A percentile compares a stretch with the other conserved stretches of the same genome.
These are phyloP conservation scores for Hydnomerulius pinastri DNA, from an alignment of 768 basidiomycete genomes.

Conservation along the genomic window DNA sequence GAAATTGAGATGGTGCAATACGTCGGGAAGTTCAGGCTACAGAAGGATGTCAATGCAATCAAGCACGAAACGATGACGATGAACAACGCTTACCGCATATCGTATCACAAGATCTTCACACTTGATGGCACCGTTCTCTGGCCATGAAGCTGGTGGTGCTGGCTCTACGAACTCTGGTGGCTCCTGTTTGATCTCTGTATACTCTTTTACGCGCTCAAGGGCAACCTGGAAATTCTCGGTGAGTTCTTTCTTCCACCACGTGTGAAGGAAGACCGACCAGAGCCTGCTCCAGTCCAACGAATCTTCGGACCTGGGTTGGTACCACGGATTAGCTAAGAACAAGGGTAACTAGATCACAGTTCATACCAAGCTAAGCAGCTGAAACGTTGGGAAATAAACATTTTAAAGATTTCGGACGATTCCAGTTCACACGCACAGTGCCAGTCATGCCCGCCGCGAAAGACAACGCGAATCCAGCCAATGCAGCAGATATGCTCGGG, in stretches of 20 bases:
- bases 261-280: slow-evolving; percentile 52
- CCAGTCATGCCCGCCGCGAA: slow-evolving; percentile 72
- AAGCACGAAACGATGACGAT: slow-evolving; percentile 5
- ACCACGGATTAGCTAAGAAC: not conserved
- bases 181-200: slow-evolving; percentile 71
- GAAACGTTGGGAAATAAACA: slow-evolving; percentile 11
- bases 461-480: slow-evolving; percentile 80
- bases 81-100: slow-evolving; percentile 59
- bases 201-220: slow-evolving; percentile 84
- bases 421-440: slow-evolving; percentile 41
- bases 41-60: too few relatives aligned
- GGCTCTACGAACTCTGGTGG: slow-evolving; percentile 82
- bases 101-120: slow-evolving; percentile 72
- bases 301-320: slow-evolving; percentile 34
- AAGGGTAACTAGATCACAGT: not conserved
- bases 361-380: slow-evolving; percentile 63
- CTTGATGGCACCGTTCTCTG: slow-evolving; percentile 58
- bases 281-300: slow-evolving; percentile 82
- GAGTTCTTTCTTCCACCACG: not conserved
- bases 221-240: slow-evolving; percentile 49
- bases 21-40: slow-evolving; percentile 79
- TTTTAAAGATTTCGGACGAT: not conserved
- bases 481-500: slow-evolving; percentile 67
- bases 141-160: slow-evolving; percentile 75
- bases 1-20: slow-evolving; percentile 77